Evolutionary conservation across 1,139 yeast species (phyloP), one percentile per base, ranked within the genome.

Genomic region (Torulaspora globosa): DNA sequence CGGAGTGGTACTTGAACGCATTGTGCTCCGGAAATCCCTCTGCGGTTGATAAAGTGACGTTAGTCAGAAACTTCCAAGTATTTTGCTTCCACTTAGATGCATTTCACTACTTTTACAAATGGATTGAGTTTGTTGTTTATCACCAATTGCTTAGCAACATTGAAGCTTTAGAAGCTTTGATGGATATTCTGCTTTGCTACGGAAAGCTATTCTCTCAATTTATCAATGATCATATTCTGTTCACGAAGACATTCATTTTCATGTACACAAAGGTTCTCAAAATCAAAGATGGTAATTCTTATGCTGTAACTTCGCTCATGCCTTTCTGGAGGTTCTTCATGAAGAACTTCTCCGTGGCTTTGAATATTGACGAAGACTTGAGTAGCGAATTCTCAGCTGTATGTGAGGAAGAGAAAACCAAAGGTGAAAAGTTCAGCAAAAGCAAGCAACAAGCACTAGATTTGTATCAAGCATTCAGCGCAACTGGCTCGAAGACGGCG

Each of bases 111-210:
- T 62, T 59, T 36, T 64, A 62, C 44, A 62, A 60, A 41, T 64
- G 67, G 67, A 49, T 63, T 8, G 68, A 64, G 43, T 64, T 59
- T 42, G 54, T 63, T 29, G 62, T 63, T 8, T 64, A 64, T 45
- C 68, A 62, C 46, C 66, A 62, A 37, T 41, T 62, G 26, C 36
- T 64, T 14, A 50, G 40, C 5, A 61, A 63, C 46, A 52, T 62
- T 4, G 59, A 55, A 36, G 51, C 65, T 2, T 41, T 64, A 39
- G 65, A 58, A 43, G 44, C 56, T 12, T 43, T 64, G 26, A 57
- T 57, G 36, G 65, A 62, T 43, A 59, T 64, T 16, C 44, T 64
- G 15, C 47, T 62, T 30, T 52, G 57, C 36, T 60, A 57, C 38
- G 57, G 58, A 26, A 61, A 59, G 44, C 45, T 61, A 19, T 62